These are phyloP conservation scores for Hyaloperonospora arabidopsidis DNA, from an alignment of 352 stramenopile genomes.

Conservation along the genomic window DNA sequence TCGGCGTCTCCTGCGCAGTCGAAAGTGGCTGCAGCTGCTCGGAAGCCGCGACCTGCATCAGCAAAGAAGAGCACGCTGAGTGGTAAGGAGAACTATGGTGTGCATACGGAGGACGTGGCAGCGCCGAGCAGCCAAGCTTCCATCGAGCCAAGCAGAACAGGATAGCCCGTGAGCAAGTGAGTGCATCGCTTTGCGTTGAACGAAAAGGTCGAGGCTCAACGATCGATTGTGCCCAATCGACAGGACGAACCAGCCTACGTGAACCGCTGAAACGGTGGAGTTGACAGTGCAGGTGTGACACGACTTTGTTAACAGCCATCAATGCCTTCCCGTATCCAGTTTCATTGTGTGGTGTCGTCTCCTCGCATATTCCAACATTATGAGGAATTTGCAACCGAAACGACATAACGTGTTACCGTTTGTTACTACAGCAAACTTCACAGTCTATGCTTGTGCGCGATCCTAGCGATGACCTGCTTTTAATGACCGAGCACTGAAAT, in stretches of 20 bases:
- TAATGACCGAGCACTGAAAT: too few species aligned
- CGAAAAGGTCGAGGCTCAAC: conserved; percentile 34
- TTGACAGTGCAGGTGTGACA: conserved; percentile 7
- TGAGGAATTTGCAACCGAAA: too few species aligned
- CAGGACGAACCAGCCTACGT: conserved; percentile 1
- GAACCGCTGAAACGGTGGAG: conserved; percentile 1
- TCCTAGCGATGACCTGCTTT: too few species aligned
- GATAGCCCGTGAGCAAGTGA: conserved; percentile 20
- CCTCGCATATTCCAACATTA: conserved; percentile 5
- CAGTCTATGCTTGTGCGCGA: too few species aligned
- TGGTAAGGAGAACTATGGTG: conserved; percentile 32
- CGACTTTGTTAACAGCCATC: conserved; percentile 7
- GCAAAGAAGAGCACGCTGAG: conserved; percentile 12
- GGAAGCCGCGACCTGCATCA: conserved; percentile 22
- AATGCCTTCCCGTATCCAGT: conserved; percentile 13
- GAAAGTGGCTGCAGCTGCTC: conserved; percentile 5
- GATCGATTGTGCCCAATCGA: conserved; percentile 9
- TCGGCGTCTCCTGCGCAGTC: conserved; percentile 12
- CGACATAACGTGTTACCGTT: too few species aligned
- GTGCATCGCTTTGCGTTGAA: conserved; percentile 32
- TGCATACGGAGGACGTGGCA: conserved; percentile 9
- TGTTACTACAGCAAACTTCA: too few species aligned
- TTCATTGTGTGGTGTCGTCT: conserved; percentile 19
- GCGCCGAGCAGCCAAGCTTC: conserved; percentile 17
- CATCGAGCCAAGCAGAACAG: conserved; percentile 24